Evolutionary conservation across 345 rosid species (phyloP).

Genomic region (Aquilaria sinensis): DNA sequence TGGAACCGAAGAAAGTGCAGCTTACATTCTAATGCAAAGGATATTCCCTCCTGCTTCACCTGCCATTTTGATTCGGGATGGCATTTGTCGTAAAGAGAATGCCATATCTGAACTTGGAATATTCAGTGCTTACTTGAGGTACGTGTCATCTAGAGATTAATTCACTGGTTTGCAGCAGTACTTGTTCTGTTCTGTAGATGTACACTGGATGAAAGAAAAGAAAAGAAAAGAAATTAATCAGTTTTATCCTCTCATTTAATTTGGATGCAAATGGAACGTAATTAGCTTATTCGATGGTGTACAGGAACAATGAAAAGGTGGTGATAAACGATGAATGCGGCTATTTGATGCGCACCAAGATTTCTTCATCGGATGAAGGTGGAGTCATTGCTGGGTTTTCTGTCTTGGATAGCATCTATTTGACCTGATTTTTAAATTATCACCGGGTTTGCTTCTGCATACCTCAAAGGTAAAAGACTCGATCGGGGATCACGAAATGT

Average conservation of each 20-base stretch:
- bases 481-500: too few relatives aligned
- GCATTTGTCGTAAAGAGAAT: constrained; percentile 57
- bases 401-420: constrained; percentile 83
- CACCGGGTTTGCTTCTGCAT: background rate
- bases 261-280: background rate
- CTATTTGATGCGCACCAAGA: constrained; percentile 84
- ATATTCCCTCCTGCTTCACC: constrained; percentile 70
- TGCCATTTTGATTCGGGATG: constrained; percentile 67
- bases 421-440: constrained; percentile 36
- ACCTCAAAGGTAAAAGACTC: too few relatives aligned
- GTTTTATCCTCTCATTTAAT: too few relatives aligned
- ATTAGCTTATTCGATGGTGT: constrained; percentile 4
- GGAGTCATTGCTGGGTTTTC: constrained; percentile 96
- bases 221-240: too few relatives aligned
- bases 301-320: constrained; percentile 83
- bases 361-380: constrained; percentile 89
- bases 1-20: constrained; percentile 67
- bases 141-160: constrained; percentile 2
- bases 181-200: too few relatives aligned
- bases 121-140: constrained; percentile 87
- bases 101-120: constrained; percentile 93
- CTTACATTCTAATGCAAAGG: constrained; percentile 97
- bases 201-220: too few relatives aligned
- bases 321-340: constrained; percentile 73
- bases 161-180: too few relatives aligned